Evolutionary conservation across 108 stramenopile species (phyloP).

Genomic region (Skeletonema potamos): DNA sequence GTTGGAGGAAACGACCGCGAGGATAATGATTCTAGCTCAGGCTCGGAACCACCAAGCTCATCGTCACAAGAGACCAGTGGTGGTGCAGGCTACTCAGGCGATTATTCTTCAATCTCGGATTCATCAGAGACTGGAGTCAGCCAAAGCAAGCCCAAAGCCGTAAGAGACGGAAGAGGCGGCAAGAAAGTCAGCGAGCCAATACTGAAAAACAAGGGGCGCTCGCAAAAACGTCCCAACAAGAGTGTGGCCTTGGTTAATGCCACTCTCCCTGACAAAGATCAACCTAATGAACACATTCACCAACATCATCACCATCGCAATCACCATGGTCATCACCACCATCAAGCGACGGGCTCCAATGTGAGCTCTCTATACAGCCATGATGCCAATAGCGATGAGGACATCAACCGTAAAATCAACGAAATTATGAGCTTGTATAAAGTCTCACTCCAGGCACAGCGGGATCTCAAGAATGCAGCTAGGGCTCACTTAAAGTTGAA

Average conservation of each 20-base stretch:
- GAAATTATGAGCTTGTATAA: slow-evolving; percentile 14
- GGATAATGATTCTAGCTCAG: neutral
- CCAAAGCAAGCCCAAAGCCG: neutral
- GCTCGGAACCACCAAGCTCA: neutral
- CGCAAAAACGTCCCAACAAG: neutral
- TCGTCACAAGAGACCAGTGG: neutral
- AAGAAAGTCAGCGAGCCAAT: neutral
- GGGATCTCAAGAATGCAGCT: neutral
- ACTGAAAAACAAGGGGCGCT: neutral
- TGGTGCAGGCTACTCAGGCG: slow-evolving; percentile 15
- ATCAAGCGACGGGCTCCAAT: neutral
- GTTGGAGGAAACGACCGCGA: neutral
- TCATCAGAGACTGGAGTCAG: neutral
- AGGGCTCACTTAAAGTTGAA: neutral
- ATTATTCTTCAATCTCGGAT: slow-evolving; percentile 13
- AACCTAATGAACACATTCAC: neutral
- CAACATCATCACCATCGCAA: slow-evolving; percentile 2
- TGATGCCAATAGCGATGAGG: neutral
- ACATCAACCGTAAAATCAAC: slow-evolving; percentile 9
- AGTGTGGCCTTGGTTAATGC: neutral
- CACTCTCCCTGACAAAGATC: neutral
- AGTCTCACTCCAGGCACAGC: slow-evolving; percentile 4
- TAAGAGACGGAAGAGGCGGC: slow-evolving; percentile 4
- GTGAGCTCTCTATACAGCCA: neutral
- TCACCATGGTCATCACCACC: neutral